Evolutionary conservation across 1,284 basidiomycete genomes (phyloP), one percentile per base, ranked within the genome.

Genomic region (Cystobasidiaceae sp.): DNA sequence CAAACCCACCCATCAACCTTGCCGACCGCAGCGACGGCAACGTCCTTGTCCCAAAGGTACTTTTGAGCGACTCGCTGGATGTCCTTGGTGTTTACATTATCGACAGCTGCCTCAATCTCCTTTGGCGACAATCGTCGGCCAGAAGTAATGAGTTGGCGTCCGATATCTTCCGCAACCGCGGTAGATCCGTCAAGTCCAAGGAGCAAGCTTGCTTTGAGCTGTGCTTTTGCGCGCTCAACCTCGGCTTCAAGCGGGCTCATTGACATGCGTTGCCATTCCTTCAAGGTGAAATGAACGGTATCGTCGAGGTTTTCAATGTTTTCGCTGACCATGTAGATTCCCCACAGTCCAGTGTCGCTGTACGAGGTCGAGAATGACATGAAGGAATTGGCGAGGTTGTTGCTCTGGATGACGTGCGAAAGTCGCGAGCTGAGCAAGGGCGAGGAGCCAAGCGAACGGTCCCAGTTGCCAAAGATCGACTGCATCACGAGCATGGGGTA

Each of bases 281-380:
- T 87, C 70, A 97, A 82, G 30, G 93, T 96, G 78, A 97, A 93
- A 82, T 98, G 94, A 65, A 85, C 79, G 69, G 97, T 80, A 78
- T 99, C 96, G 76, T 99, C 94, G 65, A 97, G 81, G 81, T 94
- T 93, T 79, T 83, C 82, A 64, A 90, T 77, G 50, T 60, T 70
- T 83, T 98, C 96, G 28, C 90, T 87, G 27, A 77, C 77, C 66
- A 97, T 80, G 84, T 98, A 98, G 80, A 97, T 92, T 74, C 96
- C 96, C 96, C 96, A 98, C 49, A 99, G 86, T 75, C 94, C 96
- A 19, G 93, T 98, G 80, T 98, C 96, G 17, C 93, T 93, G 83
- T 99, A 99, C n/a, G 90, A 93, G 11, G 96, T 98, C 43, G 91
- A 96, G 86, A 98, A 99, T 70, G 90, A 92, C 91, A 97, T 96